Base-by-base conservation (phyloP, 169 alveolate genomes). In the Cryptosporidium muris region DNA sequence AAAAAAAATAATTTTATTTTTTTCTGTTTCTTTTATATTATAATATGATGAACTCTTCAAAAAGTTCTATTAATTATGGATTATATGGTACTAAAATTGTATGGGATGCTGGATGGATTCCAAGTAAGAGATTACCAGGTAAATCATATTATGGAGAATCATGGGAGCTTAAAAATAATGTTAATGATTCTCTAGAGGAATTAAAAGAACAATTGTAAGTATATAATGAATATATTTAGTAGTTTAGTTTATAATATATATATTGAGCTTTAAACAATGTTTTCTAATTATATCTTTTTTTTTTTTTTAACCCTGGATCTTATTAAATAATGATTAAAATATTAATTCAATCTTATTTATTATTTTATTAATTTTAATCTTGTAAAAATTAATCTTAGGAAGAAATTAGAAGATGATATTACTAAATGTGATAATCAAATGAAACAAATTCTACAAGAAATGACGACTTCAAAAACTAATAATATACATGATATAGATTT, bases 91-190 rank as follows among this genome's bases (percentile, higher is more conserved):
- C 82, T 11, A 74, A 74, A 25, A 74, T 74, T 40, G 3, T 43
- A 16, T 74, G 82, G 82, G 82, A 74, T 58, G 63, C 60, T 11
- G 82, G 82, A 43, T 74, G 82, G 82, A 60, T 74, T 12, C 82
- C 82, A 4, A 42, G 54, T 5, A 40, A 43, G 25, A 53, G 82
- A 4, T 60, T 74, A 25, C 63, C 52, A 38, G 82, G 82, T 1
- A 58, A 36, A 9, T 74, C 82, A 0, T 74, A 74, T 74, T 74
- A 74, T 60, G 60, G 82, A n/a, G 82, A 74, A 37, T 74, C 82
- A 47, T 74, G 82, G 82, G 34, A 58, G n/a, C 56, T 74, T 14
- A 74, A 58, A 48, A 74, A 74, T 45, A 62, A 74, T 8, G 82
- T 74, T 43, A 74, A 74, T 47, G 54, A 66, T 9, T 74, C 82